phyloP scores from a whole-genome alignment of 2,329 filamentous ascomycete genomes.

The Aspergillus novofumigatus region DNA sequence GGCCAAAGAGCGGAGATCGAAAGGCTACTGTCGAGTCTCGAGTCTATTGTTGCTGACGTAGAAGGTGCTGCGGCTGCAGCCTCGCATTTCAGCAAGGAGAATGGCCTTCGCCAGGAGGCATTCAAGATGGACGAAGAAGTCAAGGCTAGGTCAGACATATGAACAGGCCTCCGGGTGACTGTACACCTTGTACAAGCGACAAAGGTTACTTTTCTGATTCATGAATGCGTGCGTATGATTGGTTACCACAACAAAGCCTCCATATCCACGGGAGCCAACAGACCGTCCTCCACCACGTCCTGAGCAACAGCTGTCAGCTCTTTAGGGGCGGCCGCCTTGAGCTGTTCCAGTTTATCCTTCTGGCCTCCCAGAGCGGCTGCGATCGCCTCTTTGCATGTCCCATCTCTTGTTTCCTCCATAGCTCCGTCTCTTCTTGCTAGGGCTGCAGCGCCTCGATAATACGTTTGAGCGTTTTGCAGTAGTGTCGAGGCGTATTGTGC shows the following conservation, averaged over 20 bases:
- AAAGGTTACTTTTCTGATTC: not conserved
- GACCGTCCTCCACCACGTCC: constrained; percentile 52
- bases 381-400: constrained; percentile 46
- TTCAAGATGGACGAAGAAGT: constrained; percentile 43
- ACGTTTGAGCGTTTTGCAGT: constrained; percentile 54
- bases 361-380: constrained; percentile 44
- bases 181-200: not conserved
- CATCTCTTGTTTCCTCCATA: constrained; percentile 41
- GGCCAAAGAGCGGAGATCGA: constrained; percentile 57
- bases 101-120: constrained; percentile 39
- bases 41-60: constrained; percentile 54
- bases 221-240: not conserved
- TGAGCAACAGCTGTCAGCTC: constrained; percentile 43
- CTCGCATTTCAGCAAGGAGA: constrained; percentile 34
- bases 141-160: constrained; percentile 25
- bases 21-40: constrained; percentile 50
- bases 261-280: constrained; percentile 38
- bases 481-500: constrained; percentile 45
- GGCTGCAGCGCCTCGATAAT: constrained; percentile 52
- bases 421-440: constrained; percentile 40
- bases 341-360: constrained; percentile 36
- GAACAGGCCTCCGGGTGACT: constrained; percentile 6
- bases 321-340: constrained; percentile 32
- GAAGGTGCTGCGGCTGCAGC: constrained; percentile 47
- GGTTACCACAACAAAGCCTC: constrained; percentile 29